Conservation (phyloP, 768 basidiomycete genomes). For the Psilocybe tampanensis region DNA sequence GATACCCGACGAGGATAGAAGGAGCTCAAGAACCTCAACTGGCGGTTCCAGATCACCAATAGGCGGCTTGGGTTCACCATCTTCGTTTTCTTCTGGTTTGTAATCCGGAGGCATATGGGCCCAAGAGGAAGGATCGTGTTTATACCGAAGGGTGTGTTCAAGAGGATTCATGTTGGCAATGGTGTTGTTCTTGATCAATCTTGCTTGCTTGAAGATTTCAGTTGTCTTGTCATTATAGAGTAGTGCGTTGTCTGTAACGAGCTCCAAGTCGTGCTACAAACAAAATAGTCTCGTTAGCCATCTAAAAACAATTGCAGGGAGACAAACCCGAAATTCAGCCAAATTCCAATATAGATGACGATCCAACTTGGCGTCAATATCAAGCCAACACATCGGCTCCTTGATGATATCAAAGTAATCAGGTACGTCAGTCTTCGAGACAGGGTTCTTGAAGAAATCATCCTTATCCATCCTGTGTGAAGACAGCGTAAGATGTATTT, state of each 20-base stretch:
- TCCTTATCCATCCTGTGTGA: conserved; percentile 64
- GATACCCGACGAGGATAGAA: conserved; percentile 54
- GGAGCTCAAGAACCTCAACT: conserved; percentile 54
- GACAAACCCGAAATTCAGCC: conserved; percentile 65
- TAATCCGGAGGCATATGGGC: not conserved
- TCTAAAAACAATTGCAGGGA: not conserved
- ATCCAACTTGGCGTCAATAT: conserved; percentile 82
- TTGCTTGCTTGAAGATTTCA: conserved; percentile 68
- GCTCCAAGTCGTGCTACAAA: conserved; percentile 73
- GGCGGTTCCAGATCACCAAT: conserved; percentile 81
- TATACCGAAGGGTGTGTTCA: conserved; percentile 26
- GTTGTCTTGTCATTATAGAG: conserved; percentile 84
- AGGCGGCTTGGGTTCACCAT: conserved; percentile 10
- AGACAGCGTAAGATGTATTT: not conserved
- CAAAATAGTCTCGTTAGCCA: not conserved
- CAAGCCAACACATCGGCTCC: conserved; percentile 86
- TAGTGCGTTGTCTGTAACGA: conserved; percentile 86
- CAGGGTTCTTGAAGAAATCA: conserved; percentile 82
- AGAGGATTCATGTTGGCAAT: conserved; percentile 46
- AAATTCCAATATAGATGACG: conserved; percentile 82
- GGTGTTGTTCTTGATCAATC: conserved; percentile 50
- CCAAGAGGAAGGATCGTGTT: conserved; percentile 9
- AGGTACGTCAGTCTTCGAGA: conserved; percentile 75
- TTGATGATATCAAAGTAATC: conserved; percentile 91
- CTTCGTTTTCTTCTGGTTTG: not conserved